Conservation (phyloP, 2,329 filamentous ascomycete species). For the Delphinella strobiligena region DNA sequence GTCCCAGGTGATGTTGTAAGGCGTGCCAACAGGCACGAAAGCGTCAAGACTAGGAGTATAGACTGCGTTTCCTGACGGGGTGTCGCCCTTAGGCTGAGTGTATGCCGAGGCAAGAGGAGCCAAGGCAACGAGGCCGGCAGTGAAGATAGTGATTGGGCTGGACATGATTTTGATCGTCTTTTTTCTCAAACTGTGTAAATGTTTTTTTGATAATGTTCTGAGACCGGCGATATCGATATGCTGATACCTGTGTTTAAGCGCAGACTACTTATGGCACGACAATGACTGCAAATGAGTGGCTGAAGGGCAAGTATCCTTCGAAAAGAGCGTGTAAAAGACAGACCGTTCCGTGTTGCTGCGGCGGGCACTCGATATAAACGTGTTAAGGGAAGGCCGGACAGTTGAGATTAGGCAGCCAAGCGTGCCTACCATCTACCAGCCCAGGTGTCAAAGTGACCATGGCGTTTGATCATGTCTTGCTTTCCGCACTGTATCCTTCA, state of each 20-base stretch:
- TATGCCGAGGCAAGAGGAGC: constrained; percentile 38
- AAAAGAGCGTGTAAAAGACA: neutral
- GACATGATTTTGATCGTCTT: constrained; percentile 4
- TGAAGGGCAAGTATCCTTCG: neutral
- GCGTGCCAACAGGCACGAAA: constrained; percentile 42
- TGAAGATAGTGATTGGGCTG: constrained; percentile 29
- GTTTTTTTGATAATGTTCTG: neutral
- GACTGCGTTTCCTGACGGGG: constrained; percentile 43
- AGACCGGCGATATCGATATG: neutral
- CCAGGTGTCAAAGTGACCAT: neutral
- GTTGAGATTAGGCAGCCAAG: neutral
- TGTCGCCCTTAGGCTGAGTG: constrained; percentile 19
- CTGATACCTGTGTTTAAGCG: neutral
- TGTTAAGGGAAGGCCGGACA: neutral
- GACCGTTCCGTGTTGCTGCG: neutral
- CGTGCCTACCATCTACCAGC: neutral
- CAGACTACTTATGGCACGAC: neutral
- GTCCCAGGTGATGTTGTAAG: constrained; percentile 48
- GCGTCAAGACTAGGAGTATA: constrained; percentile 37
- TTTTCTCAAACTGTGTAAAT: constrained; percentile 1
- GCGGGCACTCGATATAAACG: neutral
- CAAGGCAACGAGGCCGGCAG: constrained; percentile 40
- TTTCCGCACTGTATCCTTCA: no score
- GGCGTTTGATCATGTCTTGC: neutral
- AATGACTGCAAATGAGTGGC: neutral